Conservation (phyloP, 371 early-diverging fungal genomes). For the Capillidium heterosporum region DNA sequence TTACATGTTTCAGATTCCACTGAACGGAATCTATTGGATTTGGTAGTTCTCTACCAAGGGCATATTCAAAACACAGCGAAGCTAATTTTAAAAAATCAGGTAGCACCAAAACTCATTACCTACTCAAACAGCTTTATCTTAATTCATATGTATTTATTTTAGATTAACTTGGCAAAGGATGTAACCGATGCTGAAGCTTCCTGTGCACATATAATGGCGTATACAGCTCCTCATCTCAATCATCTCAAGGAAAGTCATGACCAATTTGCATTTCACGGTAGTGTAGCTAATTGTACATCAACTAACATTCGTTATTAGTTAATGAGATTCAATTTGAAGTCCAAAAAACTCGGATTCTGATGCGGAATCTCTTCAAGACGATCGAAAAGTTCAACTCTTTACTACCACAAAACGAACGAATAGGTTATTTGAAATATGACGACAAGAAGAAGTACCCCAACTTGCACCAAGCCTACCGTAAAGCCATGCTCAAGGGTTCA, state of each 20-base stretch:
- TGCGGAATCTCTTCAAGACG: not conserved
- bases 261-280: not conserved
- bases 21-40: not conserved
- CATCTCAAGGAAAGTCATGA: not conserved
- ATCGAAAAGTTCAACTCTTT: conserved; percentile 3
- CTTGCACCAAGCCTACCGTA: not conserved
- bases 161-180: not conserved
- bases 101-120: too few species aligned
- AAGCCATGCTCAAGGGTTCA: not conserved
- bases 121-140: not conserved
- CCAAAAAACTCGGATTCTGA: not conserved
- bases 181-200: not conserved
- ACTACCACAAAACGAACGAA: not conserved
- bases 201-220: not conserved
- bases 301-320: not conserved
- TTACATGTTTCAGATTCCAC: not conserved
- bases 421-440: conserved; percentile 3
- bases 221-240: not conserved
- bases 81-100: not conserved
- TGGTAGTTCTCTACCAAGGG: not conserved
- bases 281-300: not conserved
- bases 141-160: not conserved
- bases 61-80: not conserved
- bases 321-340: not conserved
- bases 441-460: not conserved